These are phyloP conservation scores for Pyrenochaeta sp. DNA, from an alignment of 2,329 filamentous ascomycete species.

Conservation along the genomic window DNA sequence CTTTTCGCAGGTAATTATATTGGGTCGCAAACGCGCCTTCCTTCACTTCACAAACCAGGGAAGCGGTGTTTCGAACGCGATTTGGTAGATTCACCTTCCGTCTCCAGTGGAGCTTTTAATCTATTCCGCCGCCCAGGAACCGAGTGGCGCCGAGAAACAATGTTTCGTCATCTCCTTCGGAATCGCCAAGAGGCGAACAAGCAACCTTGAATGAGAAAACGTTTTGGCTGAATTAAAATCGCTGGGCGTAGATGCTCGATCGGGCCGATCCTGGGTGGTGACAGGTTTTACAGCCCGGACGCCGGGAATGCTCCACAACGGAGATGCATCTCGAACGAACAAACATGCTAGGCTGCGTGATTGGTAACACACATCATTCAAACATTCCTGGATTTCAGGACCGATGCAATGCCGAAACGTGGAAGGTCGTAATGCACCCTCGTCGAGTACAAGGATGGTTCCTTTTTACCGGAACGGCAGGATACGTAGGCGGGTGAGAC, in stretches of 20 bases:
- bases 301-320: not conserved
- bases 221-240: slow-evolving; percentile 15
- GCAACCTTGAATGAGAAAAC: slow-evolving; percentile 2
- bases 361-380: too few relatives aligned
- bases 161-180: slow-evolving; percentile 8
- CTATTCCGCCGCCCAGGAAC: slow-evolving; percentile 2
- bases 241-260: slow-evolving; percentile 7
- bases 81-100: slow-evolving; percentile 1
- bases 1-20: slow-evolving; percentile 4
- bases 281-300: slow-evolving; percentile 2
- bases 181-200: slow-evolving; percentile 14
- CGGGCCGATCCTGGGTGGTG: slow-evolving; percentile 16
- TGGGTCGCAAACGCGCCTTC: not conserved
- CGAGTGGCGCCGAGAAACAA: slow-evolving; percentile 7
- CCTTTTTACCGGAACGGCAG: not conserved
- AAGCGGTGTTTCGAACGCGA: slow-evolving; percentile 1
- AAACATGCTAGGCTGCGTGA: too few relatives aligned
- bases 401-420: not conserved
- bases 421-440: not conserved
- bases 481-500: too few relatives aligned
- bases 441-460: not conserved
- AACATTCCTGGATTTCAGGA: not conserved
- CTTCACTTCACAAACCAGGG: not conserved
- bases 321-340: not conserved
- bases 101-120: slow-evolving; percentile 6